phyloP scores from a whole-genome alignment of 2,329 filamentous ascomycete species.

The Nannizziopsis arthrosporioides region DNA sequence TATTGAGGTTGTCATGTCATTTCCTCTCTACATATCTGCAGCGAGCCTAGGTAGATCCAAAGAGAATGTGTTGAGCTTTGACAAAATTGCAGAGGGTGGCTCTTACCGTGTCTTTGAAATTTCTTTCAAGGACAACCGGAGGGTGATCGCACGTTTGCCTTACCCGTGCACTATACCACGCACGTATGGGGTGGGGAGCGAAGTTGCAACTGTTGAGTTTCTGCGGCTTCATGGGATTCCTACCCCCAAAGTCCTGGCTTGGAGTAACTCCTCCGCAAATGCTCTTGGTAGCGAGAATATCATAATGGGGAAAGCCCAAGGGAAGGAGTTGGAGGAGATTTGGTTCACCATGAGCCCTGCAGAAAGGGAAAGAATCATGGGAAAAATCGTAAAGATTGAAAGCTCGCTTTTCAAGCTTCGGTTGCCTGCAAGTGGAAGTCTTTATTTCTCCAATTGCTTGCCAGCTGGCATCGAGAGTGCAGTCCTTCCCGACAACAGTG shows the following conservation, averaged over 20 bases:
- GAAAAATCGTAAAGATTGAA: constrained; percentile 15
- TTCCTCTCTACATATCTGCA: constrained; percentile 13
- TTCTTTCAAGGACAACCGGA: constrained; percentile 20
- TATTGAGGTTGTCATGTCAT: too few relatives aligned
- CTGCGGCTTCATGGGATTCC: constrained; percentile 21
- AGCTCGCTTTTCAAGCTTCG: neutral
- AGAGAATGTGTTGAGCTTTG: constrained; percentile 17
- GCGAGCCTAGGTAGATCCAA: constrained; percentile 7
- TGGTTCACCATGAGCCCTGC: constrained; percentile 17
- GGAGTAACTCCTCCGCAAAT: constrained; percentile 16
- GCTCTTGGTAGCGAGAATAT: constrained; percentile 22
- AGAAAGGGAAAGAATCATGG: constrained; percentile 18
- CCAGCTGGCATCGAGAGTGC: neutral
- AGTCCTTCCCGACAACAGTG: constrained; percentile 1
- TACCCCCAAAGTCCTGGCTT: constrained; percentile 19
- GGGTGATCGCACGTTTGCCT: constrained; percentile 24
- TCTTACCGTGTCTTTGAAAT: constrained; percentile 28
- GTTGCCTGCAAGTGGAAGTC: too few relatives aligned
- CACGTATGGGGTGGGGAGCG: constrained; percentile 22
- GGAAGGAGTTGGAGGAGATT: constrained; percentile 16
- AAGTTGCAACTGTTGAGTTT: constrained; percentile 26
- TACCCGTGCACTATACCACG: constrained; percentile 23
- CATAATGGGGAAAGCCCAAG: constrained; percentile 22
- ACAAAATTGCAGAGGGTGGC: constrained; percentile 27
- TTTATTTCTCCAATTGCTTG: neutral